Evolutionary conservation across 2,329 filamentous ascomycete species (phyloP).

Genomic region (Plectosphaerella cucumerina): DNA sequence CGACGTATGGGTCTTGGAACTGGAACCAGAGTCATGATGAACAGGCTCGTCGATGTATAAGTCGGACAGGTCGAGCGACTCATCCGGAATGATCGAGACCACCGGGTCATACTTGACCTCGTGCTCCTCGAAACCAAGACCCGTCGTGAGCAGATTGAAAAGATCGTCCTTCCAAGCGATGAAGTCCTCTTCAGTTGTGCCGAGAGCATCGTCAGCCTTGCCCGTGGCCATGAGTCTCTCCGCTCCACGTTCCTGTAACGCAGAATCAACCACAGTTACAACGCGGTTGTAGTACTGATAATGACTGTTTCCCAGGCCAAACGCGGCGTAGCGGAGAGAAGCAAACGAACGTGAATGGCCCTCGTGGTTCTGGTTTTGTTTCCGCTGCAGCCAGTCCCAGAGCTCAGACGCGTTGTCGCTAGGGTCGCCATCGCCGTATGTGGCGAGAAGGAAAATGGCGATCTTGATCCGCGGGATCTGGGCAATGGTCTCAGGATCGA

Average conservation of each 20-base stretch:
- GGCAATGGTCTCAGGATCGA: conserved; percentile 93
- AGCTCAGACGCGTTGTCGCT: conserved; percentile 99
- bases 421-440: conserved; percentile 96
- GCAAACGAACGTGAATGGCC: conserved; percentile 67
- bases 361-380: conserved; percentile 78
- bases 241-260: conserved; percentile 76
- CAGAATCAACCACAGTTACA: conserved; percentile 86
- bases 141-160: neutral
- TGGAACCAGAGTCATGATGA: conserved; percentile 83
- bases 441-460: conserved; percentile 91
- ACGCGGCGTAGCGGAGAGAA: conserved; percentile 88
- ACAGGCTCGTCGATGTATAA: conserved; percentile 97
- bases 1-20: conserved; percentile 86
- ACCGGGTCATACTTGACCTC: conserved; percentile 70
- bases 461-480: conserved; percentile 83
- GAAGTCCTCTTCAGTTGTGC: neutral
- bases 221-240: conserved; percentile 75
- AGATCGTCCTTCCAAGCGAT: neutral
- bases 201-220: neutral
- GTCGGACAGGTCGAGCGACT: conserved; percentile 66
- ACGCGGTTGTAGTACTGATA: conserved; percentile 99
- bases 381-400: conserved; percentile 87
- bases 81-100: conserved; percentile 75
- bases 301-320: conserved; percentile 97
- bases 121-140: neutral